phyloP scores from a whole-genome alignment of 495 filamentous ascomycete species.

The Podospora pseudopauciseta region DNA sequence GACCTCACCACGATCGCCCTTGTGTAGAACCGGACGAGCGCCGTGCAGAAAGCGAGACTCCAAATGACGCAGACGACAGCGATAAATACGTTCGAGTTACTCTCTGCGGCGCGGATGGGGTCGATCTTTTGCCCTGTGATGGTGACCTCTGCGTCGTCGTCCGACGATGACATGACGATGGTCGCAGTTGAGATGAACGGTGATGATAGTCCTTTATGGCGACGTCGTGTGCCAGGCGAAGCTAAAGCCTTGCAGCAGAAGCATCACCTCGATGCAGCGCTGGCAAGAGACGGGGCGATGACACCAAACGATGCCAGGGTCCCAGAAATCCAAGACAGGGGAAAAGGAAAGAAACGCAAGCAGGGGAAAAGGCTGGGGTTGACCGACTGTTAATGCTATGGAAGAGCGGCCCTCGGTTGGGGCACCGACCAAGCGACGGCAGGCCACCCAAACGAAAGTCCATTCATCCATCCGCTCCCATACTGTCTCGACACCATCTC shows the following conservation, averaged over 20 bases:
- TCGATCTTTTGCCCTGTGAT: conserved; percentile 8
- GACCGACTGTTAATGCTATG: background rate
- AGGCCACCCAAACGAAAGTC: background rate
- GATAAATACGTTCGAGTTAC: conserved; percentile 20
- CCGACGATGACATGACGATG: conserved; percentile 5
- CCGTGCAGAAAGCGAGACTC: conserved; percentile 21
- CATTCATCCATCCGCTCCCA: background rate
- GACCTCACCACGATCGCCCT: conserved; percentile 33
- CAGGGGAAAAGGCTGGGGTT: background rate
- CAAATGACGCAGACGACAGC: conserved; percentile 22
- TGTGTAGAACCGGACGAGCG: conserved; percentile 33
- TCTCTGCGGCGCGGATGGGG: conserved; percentile 24
- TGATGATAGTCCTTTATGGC: background rate
- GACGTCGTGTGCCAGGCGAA: background rate
- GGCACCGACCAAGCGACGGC: background rate
- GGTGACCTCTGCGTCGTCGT: conserved; percentile 3
- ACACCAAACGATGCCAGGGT: background rate
- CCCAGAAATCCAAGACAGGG: background rate
- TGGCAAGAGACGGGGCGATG: background rate
- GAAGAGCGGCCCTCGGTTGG: background rate
- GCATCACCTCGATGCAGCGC: background rate
- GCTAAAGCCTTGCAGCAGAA: background rate
- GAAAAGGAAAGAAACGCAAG: background rate
- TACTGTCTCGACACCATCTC: background rate
- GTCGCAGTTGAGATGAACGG: background rate